Base-by-base conservation (phyloP, 1,284 basidiomycete species). In the Uromyces viciae-fabae region DNA sequence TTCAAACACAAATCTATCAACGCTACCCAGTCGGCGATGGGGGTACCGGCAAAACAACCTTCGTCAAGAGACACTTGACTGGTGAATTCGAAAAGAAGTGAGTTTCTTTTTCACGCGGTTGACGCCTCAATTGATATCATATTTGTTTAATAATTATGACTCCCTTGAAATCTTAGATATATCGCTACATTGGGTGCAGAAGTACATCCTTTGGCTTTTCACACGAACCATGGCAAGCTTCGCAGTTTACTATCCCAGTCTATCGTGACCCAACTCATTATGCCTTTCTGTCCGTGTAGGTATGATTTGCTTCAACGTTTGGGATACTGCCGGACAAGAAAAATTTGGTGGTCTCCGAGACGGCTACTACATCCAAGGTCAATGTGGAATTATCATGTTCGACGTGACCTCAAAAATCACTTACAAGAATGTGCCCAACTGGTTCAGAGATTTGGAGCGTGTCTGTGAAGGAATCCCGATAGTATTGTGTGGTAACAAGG, bases 351-450 rank as follows among this genome's bases (percentile, higher is more conserved):
- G 95, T 86, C 92, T 98, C 83, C 93, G 95, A 84, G 95, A 97
- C 88, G 95, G 95, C 76, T 97, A 97, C 89, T 98, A 98, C 88
- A 97, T 98, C 87, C 95, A 97, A 88, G 97, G 97, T 84, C 95
- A 99, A 88, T 99, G 95, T 86, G 97, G 97, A 86, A 99, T 99
- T 89, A 99, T 99, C 91, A 99, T 99, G 97, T 99, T 99, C 88
- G 97, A 99, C 87, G 97, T 99, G 83, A 99, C 97, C 82, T 96
- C 95, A 80, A 92, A 97, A 85, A 99, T 99, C 91, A 99, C 97
- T 80, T 99, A 99, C 90, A 99, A 99, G 91, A 99, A 99, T 88
- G 97, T 99, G 58, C 97, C 97, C 85, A 99, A 99, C 90, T 99
- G 97, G 97, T 95, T 98, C 90, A 93, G 97, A 86, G 96, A 98